Evolutionary conservation across 1,139 yeast genomes (phyloP).

Genomic region (Meyerozyma elateridarum): DNA sequence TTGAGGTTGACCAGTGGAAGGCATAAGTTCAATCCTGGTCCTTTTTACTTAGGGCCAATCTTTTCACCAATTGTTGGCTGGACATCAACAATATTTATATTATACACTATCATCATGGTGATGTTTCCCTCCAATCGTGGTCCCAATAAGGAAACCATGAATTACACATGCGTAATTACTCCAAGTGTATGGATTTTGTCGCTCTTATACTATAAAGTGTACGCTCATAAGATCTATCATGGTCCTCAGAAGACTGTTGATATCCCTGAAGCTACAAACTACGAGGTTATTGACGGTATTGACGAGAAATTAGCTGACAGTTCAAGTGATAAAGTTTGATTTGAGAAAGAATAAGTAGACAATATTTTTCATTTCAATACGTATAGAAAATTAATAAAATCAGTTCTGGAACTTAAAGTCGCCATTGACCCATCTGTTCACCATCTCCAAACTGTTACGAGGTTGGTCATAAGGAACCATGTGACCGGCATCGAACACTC

Average conservation of each 20-base stretch:
- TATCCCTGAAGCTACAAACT: conserved; percentile 14
- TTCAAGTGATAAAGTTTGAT: not conserved
- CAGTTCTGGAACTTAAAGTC: conserved; percentile 26
- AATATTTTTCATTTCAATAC: too few relatives aligned
- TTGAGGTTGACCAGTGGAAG: conserved; percentile 43
- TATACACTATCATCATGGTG: conserved; percentile 41
- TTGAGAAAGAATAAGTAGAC: not conserved
- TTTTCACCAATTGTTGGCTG: conserved; percentile 42
- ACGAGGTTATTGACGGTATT: conserved; percentile 11
- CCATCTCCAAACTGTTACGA: conserved; percentile 64
- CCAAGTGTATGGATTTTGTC: conserved; percentile 39
- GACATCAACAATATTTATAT: conserved; percentile 28
- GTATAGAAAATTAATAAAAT: not conserved
- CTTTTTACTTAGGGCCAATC: conserved; percentile 52
- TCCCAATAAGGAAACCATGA: conserved; percentile 44
- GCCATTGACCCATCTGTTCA: conserved; percentile 70
- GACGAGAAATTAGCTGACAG: conserved; percentile 3
- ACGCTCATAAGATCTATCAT: conserved; percentile 43
- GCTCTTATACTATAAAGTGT: conserved; percentile 36
- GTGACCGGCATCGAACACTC: conserved; percentile 66
- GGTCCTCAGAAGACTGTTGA: conserved; percentile 44
- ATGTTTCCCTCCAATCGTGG: conserved; percentile 40
- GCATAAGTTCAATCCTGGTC: conserved; percentile 55
- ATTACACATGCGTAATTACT: conserved; percentile 55
- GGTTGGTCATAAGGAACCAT: conserved; percentile 86